phyloP scores from a whole-genome alignment of 2,329 filamentous ascomycete species.

The Colletotrichum musae region DNA sequence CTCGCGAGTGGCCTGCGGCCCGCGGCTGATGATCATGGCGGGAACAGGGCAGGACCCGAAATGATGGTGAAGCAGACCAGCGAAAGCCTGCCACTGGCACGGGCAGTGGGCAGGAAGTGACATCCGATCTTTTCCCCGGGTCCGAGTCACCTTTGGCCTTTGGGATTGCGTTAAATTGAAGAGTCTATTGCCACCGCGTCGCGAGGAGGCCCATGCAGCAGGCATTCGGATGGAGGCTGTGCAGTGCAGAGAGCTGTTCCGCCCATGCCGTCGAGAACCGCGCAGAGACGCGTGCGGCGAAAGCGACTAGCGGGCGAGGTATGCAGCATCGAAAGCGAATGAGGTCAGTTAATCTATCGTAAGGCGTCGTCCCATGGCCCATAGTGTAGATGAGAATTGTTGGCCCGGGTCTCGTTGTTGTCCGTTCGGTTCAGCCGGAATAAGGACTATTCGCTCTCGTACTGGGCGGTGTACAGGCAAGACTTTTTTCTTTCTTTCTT shows the following conservation, averaged over 20 bases:
- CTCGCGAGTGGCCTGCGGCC: conserved; percentile 35
- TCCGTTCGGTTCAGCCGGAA: conserved; percentile 17
- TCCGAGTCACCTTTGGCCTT: conserved; percentile 19
- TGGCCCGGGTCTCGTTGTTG: background rate
- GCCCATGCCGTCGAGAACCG: conserved; percentile 26
- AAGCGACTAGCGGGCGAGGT: background rate
- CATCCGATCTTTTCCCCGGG: conserved; percentile 36
- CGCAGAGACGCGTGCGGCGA: conserved; percentile 7
- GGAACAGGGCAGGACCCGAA: conserved; percentile 28
- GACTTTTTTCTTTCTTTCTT: background rate
- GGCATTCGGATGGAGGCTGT: conserved; percentile 20
- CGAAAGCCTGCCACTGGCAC: conserved; percentile 22
- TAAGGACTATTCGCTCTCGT: background rate
- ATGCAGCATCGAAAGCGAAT: background rate
- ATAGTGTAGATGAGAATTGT: background rate
- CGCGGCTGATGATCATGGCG: conserved; percentile 39
- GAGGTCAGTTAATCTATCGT: conserved; percentile 15
- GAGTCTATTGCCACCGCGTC: conserved; percentile 32
- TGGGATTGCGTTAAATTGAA: conserved; percentile 8
- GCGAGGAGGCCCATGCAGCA: conserved; percentile 37
- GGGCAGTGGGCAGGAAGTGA: conserved; percentile 32
- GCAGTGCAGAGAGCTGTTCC: conserved; percentile 18
- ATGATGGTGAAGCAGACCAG: conserved; percentile 39
- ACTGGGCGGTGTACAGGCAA: background rate
- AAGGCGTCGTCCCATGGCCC: conserved; percentile 4